A percentile compares a stretch with the other conserved stretches of the same genome.
phyloP scores from a whole-genome alignment of 2,329 filamentous ascomycete genomes.

The Beauveria medogensis region DNA sequence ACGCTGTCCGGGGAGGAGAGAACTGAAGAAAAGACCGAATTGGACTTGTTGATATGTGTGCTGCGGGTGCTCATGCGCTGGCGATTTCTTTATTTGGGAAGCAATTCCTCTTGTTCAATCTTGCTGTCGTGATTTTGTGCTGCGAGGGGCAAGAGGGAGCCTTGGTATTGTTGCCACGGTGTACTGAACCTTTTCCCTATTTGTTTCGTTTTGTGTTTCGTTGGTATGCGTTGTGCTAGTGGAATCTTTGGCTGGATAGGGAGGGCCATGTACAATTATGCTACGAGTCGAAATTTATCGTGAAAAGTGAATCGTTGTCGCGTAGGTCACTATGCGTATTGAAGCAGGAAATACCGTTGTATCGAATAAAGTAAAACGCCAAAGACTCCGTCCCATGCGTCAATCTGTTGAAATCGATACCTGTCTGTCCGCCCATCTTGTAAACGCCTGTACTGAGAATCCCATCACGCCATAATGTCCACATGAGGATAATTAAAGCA shows the following conservation, averaged over 20 bases:
- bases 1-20: background rate
- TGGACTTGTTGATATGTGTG: background rate
- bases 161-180: background rate
- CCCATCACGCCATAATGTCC: background rate
- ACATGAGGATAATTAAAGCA: background rate
- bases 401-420: background rate
- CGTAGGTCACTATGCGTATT: background rate
- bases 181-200: background rate
- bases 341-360: background rate
- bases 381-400: background rate
- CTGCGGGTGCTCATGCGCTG: background rate
- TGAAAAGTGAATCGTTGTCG: too few relatives aligned
- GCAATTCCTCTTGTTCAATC: background rate
- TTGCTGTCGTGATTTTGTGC: background rate
- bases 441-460: background rate
- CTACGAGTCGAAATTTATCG: background rate
- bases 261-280: slow-evolving; percentile 2
- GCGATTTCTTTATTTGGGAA: background rate
- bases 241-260: background rate
- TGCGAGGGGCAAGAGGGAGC: background rate
- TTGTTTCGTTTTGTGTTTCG: background rate
- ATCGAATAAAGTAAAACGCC: background rate
- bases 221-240: background rate
- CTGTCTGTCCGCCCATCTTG: background rate
- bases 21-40: background rate